phyloP scores from a whole-genome alignment of 257 asterid species.

The Galeopsis tetrahit region DNA sequence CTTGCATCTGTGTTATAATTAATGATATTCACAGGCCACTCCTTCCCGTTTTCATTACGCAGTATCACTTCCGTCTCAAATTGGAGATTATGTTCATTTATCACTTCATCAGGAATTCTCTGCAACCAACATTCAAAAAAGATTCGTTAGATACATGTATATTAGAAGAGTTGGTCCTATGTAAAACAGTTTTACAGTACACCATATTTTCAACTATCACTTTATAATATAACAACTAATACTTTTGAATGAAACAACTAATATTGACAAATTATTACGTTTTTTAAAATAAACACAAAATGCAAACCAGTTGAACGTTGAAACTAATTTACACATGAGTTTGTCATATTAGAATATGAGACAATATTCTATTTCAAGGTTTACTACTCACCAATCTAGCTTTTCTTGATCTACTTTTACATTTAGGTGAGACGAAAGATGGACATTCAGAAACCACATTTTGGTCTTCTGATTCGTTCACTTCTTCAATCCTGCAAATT shows the following conservation, averaged over 20 bases:
- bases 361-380: neutral
- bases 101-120: slow-evolving; percentile 32
- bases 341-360: no score
- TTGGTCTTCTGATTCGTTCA: neutral
- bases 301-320: no score
- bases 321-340: no score
- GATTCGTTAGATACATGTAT: no score
- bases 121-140: slow-evolving; percentile 8
- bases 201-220: no score
- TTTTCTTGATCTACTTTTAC: neutral
- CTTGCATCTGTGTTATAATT: neutral
- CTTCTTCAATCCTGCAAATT: slow-evolving; percentile 24
- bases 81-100: neutral
- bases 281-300: no score
- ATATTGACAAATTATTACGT: no score
- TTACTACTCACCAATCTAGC: slow-evolving; percentile 28
- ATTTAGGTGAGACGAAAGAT: neutral
- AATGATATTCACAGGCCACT: slow-evolving; percentile 24
- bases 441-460: slow-evolving; percentile 14
- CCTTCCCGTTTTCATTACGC: slow-evolving; percentile 26
- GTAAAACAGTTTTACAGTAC: no score
- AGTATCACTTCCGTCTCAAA: slow-evolving; percentile 21
- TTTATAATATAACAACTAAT: no score
- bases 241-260: no score
- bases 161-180: no score